These are phyloP conservation scores for Telfairia occidentalis DNA, from an alignment of 331 rosid species.

Conservation along the genomic window DNA sequence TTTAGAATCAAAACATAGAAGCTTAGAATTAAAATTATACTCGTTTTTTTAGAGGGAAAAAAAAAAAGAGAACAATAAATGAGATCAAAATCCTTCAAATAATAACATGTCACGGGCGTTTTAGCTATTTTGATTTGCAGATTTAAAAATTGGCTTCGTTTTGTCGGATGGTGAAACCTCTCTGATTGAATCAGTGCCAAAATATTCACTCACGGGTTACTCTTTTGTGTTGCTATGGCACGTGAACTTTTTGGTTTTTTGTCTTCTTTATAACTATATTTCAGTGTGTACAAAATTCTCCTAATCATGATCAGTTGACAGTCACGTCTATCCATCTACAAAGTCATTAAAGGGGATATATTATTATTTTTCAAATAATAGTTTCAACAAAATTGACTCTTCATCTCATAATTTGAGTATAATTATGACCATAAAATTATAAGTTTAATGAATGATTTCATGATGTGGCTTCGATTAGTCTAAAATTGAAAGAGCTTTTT, in stretches of 20 bases:
- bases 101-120: slow-evolving; percentile 7
- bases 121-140: background rate
- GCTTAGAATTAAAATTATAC: background rate
- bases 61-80: no score
- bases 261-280: background rate
- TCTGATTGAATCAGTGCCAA: slow-evolving; percentile 6
- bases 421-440: background rate
- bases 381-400: no score
- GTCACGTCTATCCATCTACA: background rate
- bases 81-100: background rate
- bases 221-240: background rate
- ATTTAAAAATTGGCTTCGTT: background rate
- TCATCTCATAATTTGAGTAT: no score
- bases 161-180: background rate
- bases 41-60: background rate
- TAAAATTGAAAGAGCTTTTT: background rate
- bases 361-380: no score
- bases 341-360: no score
- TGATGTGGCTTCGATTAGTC: background rate
- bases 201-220: slow-evolving; percentile 14
- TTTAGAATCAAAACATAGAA: no score
- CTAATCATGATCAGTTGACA: background rate
- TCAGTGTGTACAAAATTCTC: background rate
- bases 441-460: background rate
- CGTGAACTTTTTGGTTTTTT: background rate